Conservation (phyloP, 2,329 filamentous ascomycete species). For the Sordariomycetes sp. region DNA sequence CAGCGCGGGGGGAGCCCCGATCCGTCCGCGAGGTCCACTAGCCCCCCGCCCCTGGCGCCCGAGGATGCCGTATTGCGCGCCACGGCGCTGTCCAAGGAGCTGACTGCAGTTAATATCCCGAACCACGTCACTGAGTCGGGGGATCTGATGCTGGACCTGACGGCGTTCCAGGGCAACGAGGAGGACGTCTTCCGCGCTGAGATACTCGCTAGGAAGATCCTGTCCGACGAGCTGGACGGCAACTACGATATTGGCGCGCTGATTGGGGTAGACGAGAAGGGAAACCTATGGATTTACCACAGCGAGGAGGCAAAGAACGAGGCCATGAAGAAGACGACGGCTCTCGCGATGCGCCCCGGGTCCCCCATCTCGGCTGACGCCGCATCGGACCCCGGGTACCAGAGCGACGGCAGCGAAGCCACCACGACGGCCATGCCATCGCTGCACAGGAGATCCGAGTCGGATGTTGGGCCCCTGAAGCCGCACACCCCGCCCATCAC, state of each 20-base stretch:
- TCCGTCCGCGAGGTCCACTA: conserved; percentile 51
- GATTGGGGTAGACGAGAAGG: conserved; percentile 88
- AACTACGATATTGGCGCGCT: conserved; percentile 93
- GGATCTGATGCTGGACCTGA: conserved; percentile 97
- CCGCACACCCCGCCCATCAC: conserved; percentile 31
- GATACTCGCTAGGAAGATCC: conserved; percentile 81
- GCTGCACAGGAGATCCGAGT: conserved; percentile 51
- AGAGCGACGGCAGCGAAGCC: conserved; percentile 68
- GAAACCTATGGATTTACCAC: conserved; percentile 99
- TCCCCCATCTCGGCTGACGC: conserved; percentile 58
- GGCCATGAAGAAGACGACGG: conserved; percentile 54
- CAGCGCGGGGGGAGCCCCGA: conserved; percentile 22
- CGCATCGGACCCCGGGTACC: conserved; percentile 85
- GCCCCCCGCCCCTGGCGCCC: conserved; percentile 59
- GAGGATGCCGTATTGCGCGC: conserved; percentile 74
- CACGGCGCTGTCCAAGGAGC: conserved; percentile 69
- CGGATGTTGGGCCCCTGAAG: conserved; percentile 41
- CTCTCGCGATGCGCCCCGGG: conserved; percentile 30
- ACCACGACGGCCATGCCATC: conserved; percentile 31
- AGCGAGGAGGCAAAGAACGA: conserved; percentile 92
- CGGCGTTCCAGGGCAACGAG: conserved; percentile 87
- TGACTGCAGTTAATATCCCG: conserved; percentile 83
- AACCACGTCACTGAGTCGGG: conserved; percentile 85
- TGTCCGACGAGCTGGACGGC: conserved; percentile 84
- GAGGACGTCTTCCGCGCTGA: conserved; percentile 86